Percentiles rank a stretch among this genome's conserved stretches.
These are phyloP conservation scores for Arabis hirsuta DNA, from an alignment of 345 rosid genomes.

Conservation along the genomic window DNA sequence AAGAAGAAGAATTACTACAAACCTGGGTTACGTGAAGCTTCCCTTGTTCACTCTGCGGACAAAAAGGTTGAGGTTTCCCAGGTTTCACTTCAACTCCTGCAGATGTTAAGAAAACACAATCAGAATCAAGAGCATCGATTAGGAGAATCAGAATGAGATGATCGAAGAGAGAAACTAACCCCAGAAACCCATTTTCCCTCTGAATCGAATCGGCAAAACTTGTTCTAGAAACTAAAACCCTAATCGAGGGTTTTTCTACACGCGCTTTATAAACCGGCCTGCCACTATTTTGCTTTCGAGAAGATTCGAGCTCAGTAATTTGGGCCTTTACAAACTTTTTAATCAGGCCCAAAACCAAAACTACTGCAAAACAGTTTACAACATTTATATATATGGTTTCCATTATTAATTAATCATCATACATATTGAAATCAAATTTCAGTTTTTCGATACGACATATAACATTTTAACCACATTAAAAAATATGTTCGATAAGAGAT, in stretches of 20 bases:
- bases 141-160: neutral
- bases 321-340: constrained; percentile 19
- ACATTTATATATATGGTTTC: no score
- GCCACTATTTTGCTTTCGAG: neutral
- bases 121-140: neutral
- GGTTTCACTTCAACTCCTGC: constrained; percentile 88
- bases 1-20: constrained; percentile 12
- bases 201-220: constrained; percentile 13
- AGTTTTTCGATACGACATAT: no score
- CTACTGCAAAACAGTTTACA: no score
- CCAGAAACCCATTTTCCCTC: constrained; percentile 62
- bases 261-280: constrained; percentile 13
- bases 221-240: constrained; percentile 50
- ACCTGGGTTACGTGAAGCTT: constrained; percentile 86
- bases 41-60: constrained; percentile 63
- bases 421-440: no score
- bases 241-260: constrained; percentile 8
- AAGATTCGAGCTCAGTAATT: neutral
- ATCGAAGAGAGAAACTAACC: constrained; percentile 50
- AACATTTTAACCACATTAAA: no score
- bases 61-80: constrained; percentile 67
- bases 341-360: constrained; percentile 9
- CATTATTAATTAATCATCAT: no score
- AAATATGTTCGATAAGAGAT: no score
- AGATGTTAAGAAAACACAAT: constrained; percentile 4